Conservation (phyloP, 2,329 filamentous ascomycete genomes). For the Mariannaea elegans region DNA sequence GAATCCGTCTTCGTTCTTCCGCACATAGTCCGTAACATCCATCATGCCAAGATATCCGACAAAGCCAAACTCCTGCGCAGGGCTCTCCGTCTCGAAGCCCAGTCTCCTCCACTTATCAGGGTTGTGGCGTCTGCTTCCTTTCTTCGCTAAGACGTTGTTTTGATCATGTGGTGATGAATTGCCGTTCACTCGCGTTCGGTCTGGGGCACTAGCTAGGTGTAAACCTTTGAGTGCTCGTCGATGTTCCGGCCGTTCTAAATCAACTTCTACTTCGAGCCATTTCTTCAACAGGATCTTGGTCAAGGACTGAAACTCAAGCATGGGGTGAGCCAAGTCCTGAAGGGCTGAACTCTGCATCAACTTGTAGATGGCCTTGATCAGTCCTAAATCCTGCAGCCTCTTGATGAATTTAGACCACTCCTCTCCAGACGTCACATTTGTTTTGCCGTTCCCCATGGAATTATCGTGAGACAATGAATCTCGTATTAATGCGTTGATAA, state of each 20-base stretch:
- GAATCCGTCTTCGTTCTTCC: slow-evolving; percentile 90
- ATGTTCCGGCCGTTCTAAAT: slow-evolving; percentile 88
- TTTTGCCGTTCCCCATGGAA: slow-evolving; percentile 50
- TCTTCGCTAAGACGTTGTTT: slow-evolving; percentile 53
- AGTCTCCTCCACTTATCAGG: slow-evolving; percentile 93
- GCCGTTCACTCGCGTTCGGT: slow-evolving; percentile 54
- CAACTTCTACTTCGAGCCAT: slow-evolving; percentile 87
- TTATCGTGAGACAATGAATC: slow-evolving; percentile 84
- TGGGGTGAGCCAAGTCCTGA: slow-evolving; percentile 87
- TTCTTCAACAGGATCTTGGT: slow-evolving; percentile 88
- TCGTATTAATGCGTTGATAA: slow-evolving; percentile 94
- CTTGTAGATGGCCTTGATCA: slow-evolving; percentile 90
- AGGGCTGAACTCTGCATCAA: slow-evolving; percentile 95
- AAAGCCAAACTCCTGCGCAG: slow-evolving; percentile 83
- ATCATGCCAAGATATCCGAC: slow-evolving; percentile 95
- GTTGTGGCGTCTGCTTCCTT: slow-evolving; percentile 77
- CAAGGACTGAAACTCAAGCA: slow-evolving; percentile 91
- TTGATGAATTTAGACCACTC: slow-evolving; percentile 98
- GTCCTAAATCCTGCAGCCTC: slow-evolving; percentile 87
- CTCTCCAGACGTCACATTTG: slow-evolving; percentile 52
- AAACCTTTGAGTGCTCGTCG: slow-evolving; percentile 85
- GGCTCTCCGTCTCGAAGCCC: slow-evolving; percentile 91
- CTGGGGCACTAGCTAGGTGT: slow-evolving; percentile 82
- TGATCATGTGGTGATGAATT: slow-evolving; percentile 48
- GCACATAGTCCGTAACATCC: slow-evolving; percentile 94